phyloP scores from a whole-genome alignment of 495 filamentous ascomycete genomes.

The Podospora bellae-mahoneyi region DNA sequence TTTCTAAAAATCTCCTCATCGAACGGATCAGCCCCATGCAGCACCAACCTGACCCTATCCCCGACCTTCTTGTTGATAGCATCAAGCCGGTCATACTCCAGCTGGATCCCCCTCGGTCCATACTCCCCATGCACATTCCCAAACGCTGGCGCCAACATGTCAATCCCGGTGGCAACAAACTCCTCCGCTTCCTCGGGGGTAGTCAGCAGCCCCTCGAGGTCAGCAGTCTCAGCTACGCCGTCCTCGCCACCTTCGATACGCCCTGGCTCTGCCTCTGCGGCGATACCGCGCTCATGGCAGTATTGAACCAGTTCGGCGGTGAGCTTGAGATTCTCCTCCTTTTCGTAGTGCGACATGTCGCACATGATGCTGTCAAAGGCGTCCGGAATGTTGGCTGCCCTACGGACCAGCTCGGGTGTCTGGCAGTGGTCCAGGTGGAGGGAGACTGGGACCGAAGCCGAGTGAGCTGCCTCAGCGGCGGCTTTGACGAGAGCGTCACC shows the following conservation, averaged over 20 bases:
- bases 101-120: constrained; percentile 65
- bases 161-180: constrained; percentile 75
- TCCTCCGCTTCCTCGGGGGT: constrained; percentile 71
- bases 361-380: constrained; percentile 81
- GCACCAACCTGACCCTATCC: constrained; percentile 60
- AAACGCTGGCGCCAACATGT: constrained; percentile 81
- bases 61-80: constrained; percentile 61
- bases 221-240: constrained; percentile 71
- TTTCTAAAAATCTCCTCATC: constrained; percentile 61
- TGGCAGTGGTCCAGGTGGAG: constrained; percentile 78
- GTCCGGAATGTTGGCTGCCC: constrained; percentile 58
- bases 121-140: constrained; percentile 86
- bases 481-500: constrained; percentile 46
- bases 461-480: constrained; percentile 51
- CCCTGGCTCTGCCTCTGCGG: constrained; percentile 76
- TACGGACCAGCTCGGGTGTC: constrained; percentile 64
- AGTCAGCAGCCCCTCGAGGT: constrained; percentile 72
- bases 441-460: constrained; percentile 65
- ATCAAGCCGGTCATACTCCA: constrained; percentile 68
- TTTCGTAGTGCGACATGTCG: constrained; percentile 80
- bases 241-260: constrained; percentile 84
- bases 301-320: constrained; percentile 68
- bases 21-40: constrained; percentile 79
- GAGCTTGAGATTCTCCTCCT: constrained; percentile 70
- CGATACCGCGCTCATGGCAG: constrained; percentile 72